Conservation (phyloP, 371 early-diverging fungal species). For the Mucor ambiguus region DNA sequence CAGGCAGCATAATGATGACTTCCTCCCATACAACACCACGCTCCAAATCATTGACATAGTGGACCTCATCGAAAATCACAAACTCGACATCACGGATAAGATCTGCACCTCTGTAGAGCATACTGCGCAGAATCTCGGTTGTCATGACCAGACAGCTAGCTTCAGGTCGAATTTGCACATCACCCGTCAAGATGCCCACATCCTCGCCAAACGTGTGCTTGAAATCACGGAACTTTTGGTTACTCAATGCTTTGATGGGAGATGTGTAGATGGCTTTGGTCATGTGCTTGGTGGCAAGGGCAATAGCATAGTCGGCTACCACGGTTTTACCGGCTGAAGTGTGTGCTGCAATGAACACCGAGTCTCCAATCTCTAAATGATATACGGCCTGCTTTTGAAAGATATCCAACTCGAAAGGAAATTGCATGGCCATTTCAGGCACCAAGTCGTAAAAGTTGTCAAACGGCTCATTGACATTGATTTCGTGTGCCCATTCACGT, state of each 20-base stretch:
- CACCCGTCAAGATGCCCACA: slow-evolving; percentile 99
- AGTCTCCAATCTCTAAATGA: slow-evolving; percentile 93
- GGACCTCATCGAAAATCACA: slow-evolving; percentile 99
- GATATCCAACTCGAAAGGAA: slow-evolving; percentile 96
- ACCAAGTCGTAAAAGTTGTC: slow-evolving; percentile 85
- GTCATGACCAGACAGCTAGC: slow-evolving; percentile 99
- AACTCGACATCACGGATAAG: slow-evolving; percentile 98
- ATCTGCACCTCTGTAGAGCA: slow-evolving; percentile 98
- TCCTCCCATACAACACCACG: slow-evolving; percentile 99
- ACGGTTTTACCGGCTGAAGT: slow-evolving; percentile 99
- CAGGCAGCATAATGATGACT: slow-evolving; percentile 99
- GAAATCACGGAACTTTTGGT: slow-evolving; percentile 99
- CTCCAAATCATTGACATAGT: slow-evolving; percentile 99
- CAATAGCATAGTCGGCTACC: slow-evolving; percentile 99
- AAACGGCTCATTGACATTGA: slow-evolving; percentile 83
- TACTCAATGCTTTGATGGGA: slow-evolving; percentile 99
- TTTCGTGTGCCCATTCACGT: slow-evolving; percentile 92
- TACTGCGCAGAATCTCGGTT: slow-evolving; percentile 98
- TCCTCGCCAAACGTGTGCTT: slow-evolving; percentile 87
- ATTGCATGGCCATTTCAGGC: slow-evolving; percentile 83
- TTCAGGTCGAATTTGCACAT: slow-evolving; percentile 97
- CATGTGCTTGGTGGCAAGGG: slow-evolving; percentile 93
- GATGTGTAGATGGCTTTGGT: slow-evolving; percentile 98
- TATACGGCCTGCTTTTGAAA: slow-evolving; percentile 99
- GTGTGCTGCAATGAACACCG: slow-evolving; percentile 99